Evolutionary conservation across 345 rosid genomes (phyloP), one percentile per base, ranked within the genome.

Genomic region (Cardamine chenopodiifolia): DNA sequence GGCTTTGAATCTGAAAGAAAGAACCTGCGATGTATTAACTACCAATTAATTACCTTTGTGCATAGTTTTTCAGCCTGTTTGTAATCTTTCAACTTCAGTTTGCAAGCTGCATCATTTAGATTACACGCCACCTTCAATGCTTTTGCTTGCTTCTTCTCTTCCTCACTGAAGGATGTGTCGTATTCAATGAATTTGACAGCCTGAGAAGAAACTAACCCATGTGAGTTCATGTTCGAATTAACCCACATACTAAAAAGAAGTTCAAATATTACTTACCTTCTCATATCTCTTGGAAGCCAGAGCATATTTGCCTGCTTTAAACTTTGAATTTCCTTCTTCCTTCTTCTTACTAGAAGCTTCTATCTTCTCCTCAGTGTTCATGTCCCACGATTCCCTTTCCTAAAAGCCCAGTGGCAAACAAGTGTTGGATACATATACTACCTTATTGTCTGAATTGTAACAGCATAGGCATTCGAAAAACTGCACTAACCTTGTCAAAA

Each of bases 341-440:
- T 96, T 92, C 89, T 92, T 96, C 81, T 82, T 89, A 31, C 87
- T 81, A 8, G 97, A 96, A 47, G 92, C 90, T 81, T 88, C 99
- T 62, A 96, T 85, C 81, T 96, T 92, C 81, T 90, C 98, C 13
- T 70, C 71, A 1, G 97, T 96, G 81, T 78, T 92, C 98, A 96
- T 82, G 78, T 96, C 95, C 99, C 99, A 96, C 0, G 99, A 90
- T 65, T 96, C 98, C 78, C 83, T 96, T 10, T 96, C 99, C 93
- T 91, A 75, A 26, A 77, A 22, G 11, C 2, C 1, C 60, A 44
- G 4, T 52, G 12, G 12, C 20, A 60, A 60, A 29, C 52, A 74
- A 25, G 34, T 35, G 57, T 62, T 70, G 37, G 60, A 63, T 6
- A 13, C 11, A 3, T 8, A 4, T 4, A 70, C 18, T 62, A 45